Base-by-base conservation (phyloP, 139 green algal species). In the Volvox africanus region DNA sequence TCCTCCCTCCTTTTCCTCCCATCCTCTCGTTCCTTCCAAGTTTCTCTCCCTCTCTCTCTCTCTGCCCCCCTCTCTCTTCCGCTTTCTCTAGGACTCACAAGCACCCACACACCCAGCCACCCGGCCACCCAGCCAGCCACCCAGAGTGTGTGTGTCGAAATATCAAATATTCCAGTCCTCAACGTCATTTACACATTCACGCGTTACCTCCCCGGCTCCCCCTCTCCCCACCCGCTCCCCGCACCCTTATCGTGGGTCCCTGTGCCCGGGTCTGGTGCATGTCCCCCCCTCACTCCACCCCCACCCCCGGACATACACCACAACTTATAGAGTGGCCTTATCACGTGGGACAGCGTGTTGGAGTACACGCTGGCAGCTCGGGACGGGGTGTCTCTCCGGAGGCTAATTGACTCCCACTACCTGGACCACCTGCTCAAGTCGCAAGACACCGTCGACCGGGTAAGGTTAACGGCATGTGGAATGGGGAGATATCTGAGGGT, bases 361-460 rank as follows among this genome's bases (percentile, higher is more conserved):
- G 67, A 69, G 14, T 21, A 30, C 30, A 33, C 36, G 22, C 35
- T 89, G 67, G 2, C 28, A 5, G 9, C 9, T 0, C 83, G 83
- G 17, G 68, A 81, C 68, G 36, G 67, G 12, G 17, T 24, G 26
- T 13, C 36, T 22, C 35, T 89, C 14, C 35, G 28, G 17, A 20
- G 12, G 36, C 36, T 89, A 13, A 89, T 89, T 22, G 83, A 68
- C 35, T 50, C 26, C 17, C 24, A 68, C 83, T 80, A 71, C 36
- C 61, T 80, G 35, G 68, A 89, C 68, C 83, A 73, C 86, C 50
- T 90, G 86, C 86, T 90, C 3, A 36, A 68, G 50, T 28, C 24
- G 44, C 71, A 90, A 50, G 71, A 82, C 1, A 35, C 33, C 9
- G 86, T 90, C 20, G 86, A 90, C 71, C 35, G 65, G 86, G 86